Percentiles rank a stretch among this genome's conserved stretches.
These are phyloP conservation scores for Tylopilus orsonianus DNA, from an alignment of 1,284 basidiomycete species.

Conservation along the genomic window DNA sequence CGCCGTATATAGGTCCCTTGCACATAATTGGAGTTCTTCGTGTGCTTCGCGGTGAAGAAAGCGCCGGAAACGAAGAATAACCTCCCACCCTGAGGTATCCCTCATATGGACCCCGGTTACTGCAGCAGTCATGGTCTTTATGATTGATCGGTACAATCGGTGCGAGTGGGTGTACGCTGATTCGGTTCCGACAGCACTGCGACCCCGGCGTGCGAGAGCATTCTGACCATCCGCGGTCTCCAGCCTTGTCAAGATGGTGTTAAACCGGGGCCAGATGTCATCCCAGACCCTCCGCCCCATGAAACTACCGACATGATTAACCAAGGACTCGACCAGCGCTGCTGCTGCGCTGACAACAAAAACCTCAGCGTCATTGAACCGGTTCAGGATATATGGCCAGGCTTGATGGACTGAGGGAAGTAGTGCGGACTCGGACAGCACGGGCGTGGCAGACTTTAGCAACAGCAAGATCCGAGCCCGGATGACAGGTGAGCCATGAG, in stretches of 20 bases:
- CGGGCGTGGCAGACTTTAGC: constrained; percentile 68
- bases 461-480: constrained; percentile 79
- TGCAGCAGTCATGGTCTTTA: constrained; percentile 70
- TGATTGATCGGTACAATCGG: constrained; percentile 68
- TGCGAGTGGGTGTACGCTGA: constrained; percentile 78
- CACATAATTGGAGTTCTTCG: constrained; percentile 69
- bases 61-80: constrained; percentile 68
- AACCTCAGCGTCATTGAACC: constrained; percentile 69
- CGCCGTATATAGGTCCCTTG: constrained; percentile 62
- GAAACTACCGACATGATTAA: constrained; percentile 71
- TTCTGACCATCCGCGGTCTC: constrained; percentile 58
- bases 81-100: constrained; percentile 76
- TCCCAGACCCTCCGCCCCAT: constrained; percentile 84
- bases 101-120: constrained; percentile 64
- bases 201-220: constrained; percentile 60
- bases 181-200: constrained; percentile 55
- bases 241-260: constrained; percentile 56
- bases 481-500: constrained; percentile 81
- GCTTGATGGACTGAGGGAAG: constrained; percentile 81
- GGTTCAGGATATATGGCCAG: constrained; percentile 88
- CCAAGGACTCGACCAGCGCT: constrained; percentile 66
- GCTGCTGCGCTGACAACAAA: constrained; percentile 80
- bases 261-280: constrained; percentile 86
- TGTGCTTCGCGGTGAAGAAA: constrained; percentile 70
- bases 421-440: constrained; percentile 74